Conservation (phyloP, 2,329 filamentous ascomycete genomes). For the Ophiostoma triangulosporum region DNA sequence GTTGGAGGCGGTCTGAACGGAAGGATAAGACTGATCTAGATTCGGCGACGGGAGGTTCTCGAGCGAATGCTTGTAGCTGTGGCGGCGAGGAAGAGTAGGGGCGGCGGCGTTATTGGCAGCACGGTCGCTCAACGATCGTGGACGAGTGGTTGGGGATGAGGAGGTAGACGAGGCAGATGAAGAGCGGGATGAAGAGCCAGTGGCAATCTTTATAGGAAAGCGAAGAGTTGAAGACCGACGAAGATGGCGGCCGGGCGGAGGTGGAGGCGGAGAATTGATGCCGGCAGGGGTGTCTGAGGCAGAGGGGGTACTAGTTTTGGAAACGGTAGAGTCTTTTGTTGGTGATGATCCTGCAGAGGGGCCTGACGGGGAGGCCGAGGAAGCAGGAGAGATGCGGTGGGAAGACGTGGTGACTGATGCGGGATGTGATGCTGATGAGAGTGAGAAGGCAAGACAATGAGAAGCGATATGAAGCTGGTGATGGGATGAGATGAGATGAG, state of each 20-base stretch:
- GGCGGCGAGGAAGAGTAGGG: constrained; percentile 4
- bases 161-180: constrained; percentile 1
- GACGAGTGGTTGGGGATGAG: constrained; percentile 8
- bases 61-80: constrained; percentile 10
- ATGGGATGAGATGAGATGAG: neutral
- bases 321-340: neutral
- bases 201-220: constrained; percentile 13
- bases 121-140: constrained; percentile 12
- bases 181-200: constrained; percentile 4
- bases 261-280: neutral
- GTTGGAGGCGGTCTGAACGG: neutral
- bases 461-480: neutral
- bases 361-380: constrained; percentile 10
- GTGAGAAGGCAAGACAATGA: neutral
- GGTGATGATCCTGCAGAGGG: neutral
- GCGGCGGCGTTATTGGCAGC: constrained; percentile 5
- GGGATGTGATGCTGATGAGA: neutral
- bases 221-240: constrained; percentile 13
- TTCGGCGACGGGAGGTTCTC: constrained; percentile 11
- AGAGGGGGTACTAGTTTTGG: neutral
- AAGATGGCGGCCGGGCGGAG: constrained; percentile 7
- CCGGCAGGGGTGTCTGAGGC: neutral
- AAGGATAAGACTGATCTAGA: neutral
- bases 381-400: constrained; percentile 11
- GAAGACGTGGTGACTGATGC: constrained; percentile 13